Conservation (phyloP, 1,284 basidiomycete genomes). For the Rhodotorula glutinis region DNA sequence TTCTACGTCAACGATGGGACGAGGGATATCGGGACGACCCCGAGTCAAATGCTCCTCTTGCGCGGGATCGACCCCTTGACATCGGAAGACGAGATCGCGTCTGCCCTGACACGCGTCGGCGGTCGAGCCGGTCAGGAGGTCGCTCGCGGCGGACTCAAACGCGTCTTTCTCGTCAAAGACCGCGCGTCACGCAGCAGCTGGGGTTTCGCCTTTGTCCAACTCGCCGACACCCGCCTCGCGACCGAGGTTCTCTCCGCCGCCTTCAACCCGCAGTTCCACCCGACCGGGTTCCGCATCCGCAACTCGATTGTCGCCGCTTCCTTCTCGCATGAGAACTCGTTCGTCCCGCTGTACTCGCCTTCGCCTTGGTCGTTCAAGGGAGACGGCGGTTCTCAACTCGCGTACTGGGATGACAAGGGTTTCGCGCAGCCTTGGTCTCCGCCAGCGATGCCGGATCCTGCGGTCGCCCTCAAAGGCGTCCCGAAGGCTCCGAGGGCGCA, state of each 20-base stretch:
- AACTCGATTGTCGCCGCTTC: constrained; percentile 37
- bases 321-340: constrained; percentile 42
- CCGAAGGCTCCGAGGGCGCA: constrained; percentile 16
- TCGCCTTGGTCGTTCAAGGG: constrained; percentile 41
- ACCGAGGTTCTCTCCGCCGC: constrained; percentile 36
- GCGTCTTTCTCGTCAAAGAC: constrained; percentile 82
- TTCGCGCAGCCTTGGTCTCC: constrained; percentile 35
- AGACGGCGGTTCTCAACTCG: constrained; percentile 33
- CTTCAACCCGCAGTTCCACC: constrained; percentile 38
- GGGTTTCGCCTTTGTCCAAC: constrained; percentile 89
- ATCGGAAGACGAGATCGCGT: constrained; percentile 55
- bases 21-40: constrained; percentile 81
- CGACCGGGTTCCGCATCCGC: constrained; percentile 41
- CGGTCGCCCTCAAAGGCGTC: constrained; percentile 2
- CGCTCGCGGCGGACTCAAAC: constrained; percentile 74
- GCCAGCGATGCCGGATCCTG: background rate
- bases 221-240: constrained; percentile 58
- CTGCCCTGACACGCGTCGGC: constrained; percentile 48
- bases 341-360: constrained; percentile 41
- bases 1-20: constrained; percentile 74
- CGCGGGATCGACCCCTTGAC: constrained; percentile 83
- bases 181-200: constrained; percentile 75
- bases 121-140: constrained; percentile 59
- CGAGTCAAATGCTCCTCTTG: constrained; percentile 66
- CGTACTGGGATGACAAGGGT: constrained; percentile 44